Base-by-base conservation (phyloP, 257 asterid species). In the Euphrasia confusa region DNA sequence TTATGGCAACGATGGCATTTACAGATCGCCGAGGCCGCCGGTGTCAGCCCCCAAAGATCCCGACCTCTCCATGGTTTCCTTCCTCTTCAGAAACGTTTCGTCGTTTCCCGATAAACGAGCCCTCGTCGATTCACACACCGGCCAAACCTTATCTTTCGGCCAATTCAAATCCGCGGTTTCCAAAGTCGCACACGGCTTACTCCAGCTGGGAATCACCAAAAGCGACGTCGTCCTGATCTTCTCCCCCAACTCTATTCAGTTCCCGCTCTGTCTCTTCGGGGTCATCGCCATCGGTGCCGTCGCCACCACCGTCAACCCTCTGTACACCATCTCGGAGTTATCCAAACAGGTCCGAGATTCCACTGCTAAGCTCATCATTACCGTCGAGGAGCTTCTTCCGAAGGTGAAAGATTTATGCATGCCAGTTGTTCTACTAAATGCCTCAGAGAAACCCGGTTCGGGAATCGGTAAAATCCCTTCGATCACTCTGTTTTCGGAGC, bases 221-320 rank as follows among this genome's bases (percentile, higher is more conserved):
- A 80, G 78, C 71, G 96, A 89, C 57, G 88, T 83, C 11, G 91
- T 89, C 1, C 79, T 89, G 56, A 80, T 92, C 9, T 79, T 76
- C 75, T 72, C 97, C 10, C 97, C 99, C 35, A 92, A 92, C 52
- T 81, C 90, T 0, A 64, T 89, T 55, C 80, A 86, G 39, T 89
- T 71, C 56, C 99, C 95, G 0, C 5, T 83, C 3, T 74, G 85
- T 69, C 86, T 84, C 80, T 79, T 77, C 35, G 96, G 87, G 44
- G 58, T 78, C 49, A 48, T 79, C 5, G 93, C 83, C 2, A 58
- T 81, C 0, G 97, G 97, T 13, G 96, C 96, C 47, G 68, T 92
- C 50, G 99, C 96, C 68, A 81, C 96, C 61, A 92, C 99, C 7
- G 89, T 74, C 7, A 89, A 92, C 56, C 96, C 96, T 6, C 10